Base-by-base conservation (phyloP, 2,329 filamentous ascomycete species). In the Eutypella sp. region DNA sequence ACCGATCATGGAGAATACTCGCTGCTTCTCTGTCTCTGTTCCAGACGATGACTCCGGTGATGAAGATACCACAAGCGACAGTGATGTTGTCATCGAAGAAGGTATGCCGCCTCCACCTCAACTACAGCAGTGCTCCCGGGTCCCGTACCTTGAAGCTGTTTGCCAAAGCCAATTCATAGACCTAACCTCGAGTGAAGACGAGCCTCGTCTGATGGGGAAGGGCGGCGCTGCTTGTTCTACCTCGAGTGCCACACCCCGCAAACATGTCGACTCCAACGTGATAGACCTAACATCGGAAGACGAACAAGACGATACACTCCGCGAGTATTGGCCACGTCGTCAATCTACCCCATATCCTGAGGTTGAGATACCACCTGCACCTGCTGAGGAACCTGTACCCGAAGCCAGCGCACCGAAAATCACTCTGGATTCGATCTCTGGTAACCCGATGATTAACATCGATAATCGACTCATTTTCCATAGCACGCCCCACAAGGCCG, bases 41-140 rank as follows among this genome's bases (percentile, higher is more conserved):
- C 71, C 72, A 0, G 71, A 74, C 42, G 70, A 71, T 33, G 47
- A 50, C 8, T 60, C 51, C n/a, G 57, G 60, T 36, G 60, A 60
- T 3, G 59, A 61, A 3, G 54, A 61, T 9, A 50, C 55, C 8
- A 47, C 50, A 19, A 46, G 52, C 10, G 49, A 48, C 6, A 47
- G 52, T 10, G 51, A 53, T 9, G 54, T 48, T 25, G 45, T 49
- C 11, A 38, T 56, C 15, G 49, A 53, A 42, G 36, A 41, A 42
- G n/a, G 15, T 7, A 41, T 45, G 24, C 41, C 37, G 2, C 25
- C 37, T n/a, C 29, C 23, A 18, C 39, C 19, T 10, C 31, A 27
- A 24, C 20, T 27, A 11, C 15, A 27, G n/a, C 27, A 11, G 13
- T 13, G 15, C 23, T 16, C 40, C 20, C 24, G 3, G 11, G n/a